Base-by-base conservation (phyloP, 2,329 filamentous ascomycete genomes). In the Diaporthe ampelina region DNA sequence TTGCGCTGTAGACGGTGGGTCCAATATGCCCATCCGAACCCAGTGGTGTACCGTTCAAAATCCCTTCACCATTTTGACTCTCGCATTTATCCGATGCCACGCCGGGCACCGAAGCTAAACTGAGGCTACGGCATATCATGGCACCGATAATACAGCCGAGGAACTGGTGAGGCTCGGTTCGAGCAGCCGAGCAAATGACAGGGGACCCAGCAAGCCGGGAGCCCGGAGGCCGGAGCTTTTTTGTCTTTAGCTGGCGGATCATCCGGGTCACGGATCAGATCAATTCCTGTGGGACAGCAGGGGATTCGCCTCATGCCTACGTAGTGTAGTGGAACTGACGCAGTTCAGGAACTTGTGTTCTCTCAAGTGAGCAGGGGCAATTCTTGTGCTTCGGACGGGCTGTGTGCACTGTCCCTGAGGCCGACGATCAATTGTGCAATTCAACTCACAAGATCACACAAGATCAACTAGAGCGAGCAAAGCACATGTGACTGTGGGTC, bases 101-200 rank as follows among this genome's bases (percentile, higher is more conserved):
- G 63, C 45, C 45, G 15, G 48, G 48, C 13, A 10, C 32, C 45
- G 32, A 54, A 68, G 32, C 32, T 68, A 40, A 52, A 54, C n/a
- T 21, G 48, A 68, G 32, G 32, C 48, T 68, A 54, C 48, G 63
- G 63, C 48, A 37, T 10, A 54, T 68, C 37, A 45, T 68, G 63
- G 13, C n/a, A 54, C 63, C 48, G 48, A 68, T 19, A 11, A 21
- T 67, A 54, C 21, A 67, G 63, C 61, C 26, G 43, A 52, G 43
- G 3, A 9, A 52, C 19, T 52, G 63, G 11, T 54, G 45, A 68
- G 45, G 48, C 63, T 68, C 63, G 63, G 63, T 21, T 40, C 15
- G 7, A 13, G 11, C 45, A 67, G 29, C 63, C 63, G 45, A 54
- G 32, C 48, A n/a, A 54, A 68, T 21, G 11, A 54, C 63, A 54